Base-by-base conservation (phyloP, 148 eudicot species). In the Amaranthus palmeri region DNA sequence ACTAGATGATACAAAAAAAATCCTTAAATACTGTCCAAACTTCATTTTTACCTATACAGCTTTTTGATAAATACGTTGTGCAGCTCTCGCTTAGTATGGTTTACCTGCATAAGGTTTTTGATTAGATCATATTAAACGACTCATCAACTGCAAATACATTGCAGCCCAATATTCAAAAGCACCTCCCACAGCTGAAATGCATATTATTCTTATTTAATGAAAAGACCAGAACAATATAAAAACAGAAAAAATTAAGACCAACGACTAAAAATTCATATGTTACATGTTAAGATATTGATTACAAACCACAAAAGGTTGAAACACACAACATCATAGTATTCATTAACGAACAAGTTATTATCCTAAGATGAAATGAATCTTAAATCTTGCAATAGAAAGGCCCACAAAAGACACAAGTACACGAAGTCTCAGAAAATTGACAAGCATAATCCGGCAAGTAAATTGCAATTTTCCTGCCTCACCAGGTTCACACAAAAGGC, bases 31-130 rank as follows among this genome's bases (percentile, higher is more conserved):
- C 10, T 67, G 18, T 3, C 17, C 18, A 53, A 46, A 51, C 11
- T 45, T 42, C 56, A 70, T 55, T 57, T 54, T 75, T 78, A 96
- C 99, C 99, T 92, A 90, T 96, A 96, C 67, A 95, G 92, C 75
- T 86, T 92, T 71, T 72, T 87, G 71, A 96, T 96, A 80, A 96
- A 92, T 68, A 89, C 96, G 73, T 90, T 96, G 84, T 96, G 99
- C 78, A 96, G 81, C 80, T 96, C 99, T 73, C 97, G 83, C 77
- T 90, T 96, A 40, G 90, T 90, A 80, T 96, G 96, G 78, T 96
- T 96, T 60, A 96, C 99, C 99, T 95, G 85, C 76, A 68, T 50
- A 74, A 51, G 14, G 54, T 48, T 74, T 60, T 42, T 8, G 3
- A 73, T 77, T 54, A 49, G 13, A 81, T 42, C 12, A 36, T 41